Evolutionary conservation across 257 asterid species (phyloP).

Genomic region (Euphrasia confusa): DNA sequence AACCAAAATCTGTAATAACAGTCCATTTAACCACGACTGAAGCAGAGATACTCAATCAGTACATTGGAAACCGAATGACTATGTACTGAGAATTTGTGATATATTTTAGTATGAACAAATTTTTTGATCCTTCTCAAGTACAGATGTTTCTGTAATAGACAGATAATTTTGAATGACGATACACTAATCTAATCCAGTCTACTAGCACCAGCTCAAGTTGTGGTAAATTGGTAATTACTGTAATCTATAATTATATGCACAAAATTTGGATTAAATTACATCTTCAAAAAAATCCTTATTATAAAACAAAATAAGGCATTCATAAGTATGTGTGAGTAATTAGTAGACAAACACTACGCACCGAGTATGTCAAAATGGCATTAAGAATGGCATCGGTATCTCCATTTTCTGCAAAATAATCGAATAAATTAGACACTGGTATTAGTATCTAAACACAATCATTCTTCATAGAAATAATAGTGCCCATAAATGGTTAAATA

Average conservation of each 20-base stretch:
- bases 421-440: conserved; percentile 15
- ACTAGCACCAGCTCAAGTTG: not conserved
- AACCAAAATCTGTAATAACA: not conserved
- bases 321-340: not conserved
- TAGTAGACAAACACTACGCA: conserved; percentile 27
- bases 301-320: not conserved
- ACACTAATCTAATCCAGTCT: not conserved
- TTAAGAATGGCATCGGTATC: conserved; percentile 51
- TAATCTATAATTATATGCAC: not conserved
- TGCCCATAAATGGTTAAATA: too few relatives aligned
- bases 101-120: not conserved
- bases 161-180: not conserved
- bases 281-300: not conserved
- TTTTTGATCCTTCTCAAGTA: not conserved
- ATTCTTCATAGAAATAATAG: not conserved
- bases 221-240: not conserved
- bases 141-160: not conserved
- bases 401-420: conserved; percentile 44
- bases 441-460: conserved; percentile 10
- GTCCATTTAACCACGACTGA: not conserved
- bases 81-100: not conserved
- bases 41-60: not conserved
- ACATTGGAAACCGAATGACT: not conserved
- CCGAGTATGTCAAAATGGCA: conserved; percentile 54
- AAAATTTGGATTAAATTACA: not conserved